phyloP scores from a whole-genome alignment of 208 protist genomes.

The Crithidia brevicula region DNA sequence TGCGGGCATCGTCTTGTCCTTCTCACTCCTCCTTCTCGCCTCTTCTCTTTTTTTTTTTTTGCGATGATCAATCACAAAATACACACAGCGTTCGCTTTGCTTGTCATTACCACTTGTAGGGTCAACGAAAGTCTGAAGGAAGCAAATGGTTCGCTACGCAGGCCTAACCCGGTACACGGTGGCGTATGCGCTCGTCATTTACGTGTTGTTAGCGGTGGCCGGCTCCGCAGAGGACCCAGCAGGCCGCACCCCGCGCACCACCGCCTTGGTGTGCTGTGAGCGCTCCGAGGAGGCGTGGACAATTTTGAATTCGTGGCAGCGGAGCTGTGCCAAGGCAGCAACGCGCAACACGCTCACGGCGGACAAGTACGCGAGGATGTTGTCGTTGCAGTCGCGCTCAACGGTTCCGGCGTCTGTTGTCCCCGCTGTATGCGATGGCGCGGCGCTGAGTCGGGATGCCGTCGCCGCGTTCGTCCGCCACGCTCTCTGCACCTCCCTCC shows the following conservation, averaged over 20 bases:
- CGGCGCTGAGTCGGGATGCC: conserved; percentile 7
- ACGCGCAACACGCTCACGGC: neutral
- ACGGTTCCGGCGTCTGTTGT: conserved; percentile 1
- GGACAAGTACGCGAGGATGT: conserved; percentile 17
- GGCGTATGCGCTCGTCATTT: neutral
- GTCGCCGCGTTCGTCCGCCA: conserved; percentile 24
- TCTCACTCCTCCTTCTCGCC: neutral
- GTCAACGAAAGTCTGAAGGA: no score
- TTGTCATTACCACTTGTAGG: no score
- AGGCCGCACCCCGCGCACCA: conserved; percentile 16
- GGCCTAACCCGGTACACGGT: no score
- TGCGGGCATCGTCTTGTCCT: no score
- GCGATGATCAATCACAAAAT: neutral
- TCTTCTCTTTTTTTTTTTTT: conserved; percentile 12
- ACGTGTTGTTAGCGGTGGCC: neutral
- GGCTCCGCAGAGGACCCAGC: neutral
- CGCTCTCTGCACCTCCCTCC: conserved; percentile 37
- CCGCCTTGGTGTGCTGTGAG: conserved; percentile 39
- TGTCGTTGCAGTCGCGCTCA: conserved; percentile 18
- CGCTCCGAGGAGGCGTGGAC: conserved; percentile 36
- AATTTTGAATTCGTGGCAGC: conserved; percentile 33
- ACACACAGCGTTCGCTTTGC: no score
- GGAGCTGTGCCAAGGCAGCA: conserved; percentile 16
- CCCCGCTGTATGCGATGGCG: conserved; percentile 12
- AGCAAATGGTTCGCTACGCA: no score